Evolutionary conservation across 371 early-diverging fungal genomes (phyloP), one percentile per base, ranked within the genome.

Genomic region (Mucor piriformis): DNA sequence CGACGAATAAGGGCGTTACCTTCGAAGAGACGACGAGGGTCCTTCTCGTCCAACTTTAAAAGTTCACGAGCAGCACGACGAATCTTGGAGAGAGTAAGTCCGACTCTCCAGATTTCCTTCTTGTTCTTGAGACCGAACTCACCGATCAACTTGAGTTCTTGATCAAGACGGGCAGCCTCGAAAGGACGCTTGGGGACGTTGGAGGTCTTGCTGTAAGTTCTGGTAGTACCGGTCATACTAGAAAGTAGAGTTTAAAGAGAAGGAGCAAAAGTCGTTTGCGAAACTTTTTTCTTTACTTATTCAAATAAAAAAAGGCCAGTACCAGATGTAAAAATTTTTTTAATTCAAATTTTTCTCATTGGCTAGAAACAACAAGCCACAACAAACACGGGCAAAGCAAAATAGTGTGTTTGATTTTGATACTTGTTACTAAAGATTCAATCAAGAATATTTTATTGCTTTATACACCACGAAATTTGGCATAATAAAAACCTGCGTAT

Each of bases 41-140:
- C 95, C 88, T 98, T 95, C 74, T 92, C 92, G 59, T 95, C 96
- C 64, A 97, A 85, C 63, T 95, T 99, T 67, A 99, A 89, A 66
- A 99, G 92, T 82, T 97, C 98, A 95, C 98, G 96, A 73, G 99
- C 99, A 73, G 99, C 96, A 92, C 96, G 95, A 87, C 99, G 99
- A 76, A 99, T 96, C 88, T 97, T 95, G 85, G 98, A 95, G 69
- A 97, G 90, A 60, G 95, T 94, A 79, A 91, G 92, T 59, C 96
- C 94, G 59, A 97, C 92, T 73, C 98, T 92, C 95, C 97, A 98
- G 83, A 99, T 96, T 87, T 99, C 99, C 73, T 92, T 93, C 95
- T 99, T 99, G 95, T 97, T 98, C 78, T 94, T 91, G 74, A 99
- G 93, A 83, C 99, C 99, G 87, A 93, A 99, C 74, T 94, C 95